Evolutionary conservation across 768 basidiomycete genomes (phyloP).

Genomic region (Lentinus tigrinus): DNA sequence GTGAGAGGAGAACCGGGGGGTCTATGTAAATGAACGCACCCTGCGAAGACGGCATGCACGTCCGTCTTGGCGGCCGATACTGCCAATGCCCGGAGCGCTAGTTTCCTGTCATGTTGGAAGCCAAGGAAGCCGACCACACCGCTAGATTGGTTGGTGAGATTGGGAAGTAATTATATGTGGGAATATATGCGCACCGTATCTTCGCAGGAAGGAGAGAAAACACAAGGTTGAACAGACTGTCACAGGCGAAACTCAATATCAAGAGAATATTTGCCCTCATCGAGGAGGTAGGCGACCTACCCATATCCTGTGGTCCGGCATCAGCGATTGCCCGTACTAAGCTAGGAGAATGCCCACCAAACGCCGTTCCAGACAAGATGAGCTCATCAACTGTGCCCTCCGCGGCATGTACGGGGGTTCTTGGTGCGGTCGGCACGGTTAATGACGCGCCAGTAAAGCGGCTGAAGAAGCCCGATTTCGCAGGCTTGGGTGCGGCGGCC

Average conservation of each 20-base stretch:
- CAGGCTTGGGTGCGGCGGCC: constrained; percentile 2
- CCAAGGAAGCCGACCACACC: constrained; percentile 74
- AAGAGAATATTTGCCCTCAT: background rate
- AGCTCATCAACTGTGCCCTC: constrained; percentile 70
- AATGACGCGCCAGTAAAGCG: constrained; percentile 24
- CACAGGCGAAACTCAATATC: constrained; percentile 32
- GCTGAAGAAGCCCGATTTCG: constrained; percentile 27
- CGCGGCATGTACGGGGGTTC: constrained; percentile 23
- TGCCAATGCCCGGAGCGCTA: constrained; percentile 67
- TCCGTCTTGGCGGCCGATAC: constrained; percentile 67
- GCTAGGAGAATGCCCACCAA: constrained; percentile 42
- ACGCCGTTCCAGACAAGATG: constrained; percentile 73
- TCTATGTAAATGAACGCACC: constrained; percentile 43
- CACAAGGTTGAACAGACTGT: constrained; percentile 76
- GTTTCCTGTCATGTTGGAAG: constrained; percentile 66
- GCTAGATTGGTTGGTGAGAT: constrained; percentile 35
- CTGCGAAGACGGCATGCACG: constrained; percentile 75
- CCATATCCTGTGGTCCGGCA: constrained; percentile 26
- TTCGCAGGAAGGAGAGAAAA: constrained; percentile 74
- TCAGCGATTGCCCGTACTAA: background rate
- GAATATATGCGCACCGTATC: constrained; percentile 48
- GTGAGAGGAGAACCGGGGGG: background rate
- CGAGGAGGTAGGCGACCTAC: constrained; percentile 14
- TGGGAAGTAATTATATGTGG: background rate
- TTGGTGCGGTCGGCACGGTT: constrained; percentile 18